These are phyloP conservation scores for Cladosporium colombiae DNA, from an alignment of 2,329 filamentous ascomycete genomes.

Conservation along the genomic window DNA sequence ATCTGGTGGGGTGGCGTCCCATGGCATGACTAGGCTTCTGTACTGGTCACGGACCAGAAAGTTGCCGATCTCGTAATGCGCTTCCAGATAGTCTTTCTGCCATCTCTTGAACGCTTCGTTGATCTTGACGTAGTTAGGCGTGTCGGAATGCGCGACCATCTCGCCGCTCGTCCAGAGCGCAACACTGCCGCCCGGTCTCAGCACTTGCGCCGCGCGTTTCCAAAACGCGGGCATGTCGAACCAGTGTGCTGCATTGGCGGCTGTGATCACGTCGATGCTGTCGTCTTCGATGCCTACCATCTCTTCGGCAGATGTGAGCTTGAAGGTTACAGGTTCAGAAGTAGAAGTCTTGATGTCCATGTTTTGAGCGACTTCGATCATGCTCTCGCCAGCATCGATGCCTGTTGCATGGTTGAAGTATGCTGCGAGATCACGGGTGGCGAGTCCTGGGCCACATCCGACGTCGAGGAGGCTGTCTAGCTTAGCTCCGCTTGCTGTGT, in stretches of 20 bases:
- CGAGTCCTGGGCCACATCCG: constrained; percentile 59
- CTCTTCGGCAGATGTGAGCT: constrained; percentile 22
- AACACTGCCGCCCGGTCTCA: constrained; percentile 57
- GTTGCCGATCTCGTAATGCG: constrained; percentile 49
- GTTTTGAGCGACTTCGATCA: constrained; percentile 46
- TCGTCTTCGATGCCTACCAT: constrained; percentile 8
- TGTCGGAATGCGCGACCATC: constrained; percentile 35
- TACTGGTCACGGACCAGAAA: constrained; percentile 45
- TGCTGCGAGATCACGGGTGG: constrained; percentile 47
- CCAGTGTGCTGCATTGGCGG: constrained; percentile 50
- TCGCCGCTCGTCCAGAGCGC: constrained; percentile 51
- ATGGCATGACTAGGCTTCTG: constrained; percentile 50
- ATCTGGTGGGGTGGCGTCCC: constrained; percentile 43
- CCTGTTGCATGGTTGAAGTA: constrained; percentile 52
- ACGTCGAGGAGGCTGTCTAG: constrained; percentile 56
- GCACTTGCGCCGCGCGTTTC: constrained; percentile 46
- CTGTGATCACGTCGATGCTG: constrained; percentile 28
- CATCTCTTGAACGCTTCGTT: constrained; percentile 45
- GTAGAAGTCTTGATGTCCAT: constrained; percentile 10
- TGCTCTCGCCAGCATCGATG: constrained; percentile 54
- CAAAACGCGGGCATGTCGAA: constrained; percentile 58
- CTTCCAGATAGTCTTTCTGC: constrained; percentile 40
- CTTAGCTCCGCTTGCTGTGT: constrained; percentile 46
- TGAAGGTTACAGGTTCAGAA: constrained; percentile 21
- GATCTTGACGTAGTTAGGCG: constrained; percentile 46